Evolutionary conservation across 495 filamentous ascomycete genomes (phyloP).

Genomic region (Penicillium subrubescens): DNA sequence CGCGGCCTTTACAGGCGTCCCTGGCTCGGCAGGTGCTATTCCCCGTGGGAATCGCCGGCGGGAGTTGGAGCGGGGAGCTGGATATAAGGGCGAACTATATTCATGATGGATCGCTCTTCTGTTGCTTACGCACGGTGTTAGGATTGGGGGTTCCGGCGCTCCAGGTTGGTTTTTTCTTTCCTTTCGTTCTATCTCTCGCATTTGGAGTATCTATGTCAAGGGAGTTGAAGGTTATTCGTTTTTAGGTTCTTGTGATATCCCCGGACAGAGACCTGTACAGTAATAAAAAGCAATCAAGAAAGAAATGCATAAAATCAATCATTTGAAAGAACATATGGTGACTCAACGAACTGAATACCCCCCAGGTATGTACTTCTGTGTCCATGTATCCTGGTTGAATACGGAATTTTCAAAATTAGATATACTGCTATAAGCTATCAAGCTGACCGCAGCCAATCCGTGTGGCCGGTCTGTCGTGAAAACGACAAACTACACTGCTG

Average conservation of each 20-base stretch:
- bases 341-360: too few species aligned
- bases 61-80: slow-evolving; percentile 47
- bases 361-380: too few species aligned
- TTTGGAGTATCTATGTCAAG: not conserved
- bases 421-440: too few species aligned
- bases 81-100: slow-evolving; percentile 46
- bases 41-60: slow-evolving; percentile 34
- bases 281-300: slow-evolving; percentile 8
- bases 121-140: not conserved
- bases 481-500: too few species aligned
- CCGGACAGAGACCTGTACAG: slow-evolving; percentile 12
- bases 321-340: too few species aligned
- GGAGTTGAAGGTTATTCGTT: not conserved
- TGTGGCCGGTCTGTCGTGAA: too few species aligned
- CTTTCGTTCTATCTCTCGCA: not conserved
- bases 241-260: slow-evolving; percentile 21
- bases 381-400: too few species aligned
- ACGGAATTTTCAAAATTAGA: too few species aligned
- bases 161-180: not conserved
- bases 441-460: too few species aligned
- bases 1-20: slow-evolving; percentile 1
- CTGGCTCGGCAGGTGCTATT: slow-evolving; percentile 30
- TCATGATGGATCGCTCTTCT: slow-evolving; percentile 21
- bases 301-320: not conserved
- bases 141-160: not conserved